Evolutionary conservation across 805 yeast species (phyloP), one percentile per base, ranked within the genome.

Genomic region (Limtongia smithiae): DNA sequence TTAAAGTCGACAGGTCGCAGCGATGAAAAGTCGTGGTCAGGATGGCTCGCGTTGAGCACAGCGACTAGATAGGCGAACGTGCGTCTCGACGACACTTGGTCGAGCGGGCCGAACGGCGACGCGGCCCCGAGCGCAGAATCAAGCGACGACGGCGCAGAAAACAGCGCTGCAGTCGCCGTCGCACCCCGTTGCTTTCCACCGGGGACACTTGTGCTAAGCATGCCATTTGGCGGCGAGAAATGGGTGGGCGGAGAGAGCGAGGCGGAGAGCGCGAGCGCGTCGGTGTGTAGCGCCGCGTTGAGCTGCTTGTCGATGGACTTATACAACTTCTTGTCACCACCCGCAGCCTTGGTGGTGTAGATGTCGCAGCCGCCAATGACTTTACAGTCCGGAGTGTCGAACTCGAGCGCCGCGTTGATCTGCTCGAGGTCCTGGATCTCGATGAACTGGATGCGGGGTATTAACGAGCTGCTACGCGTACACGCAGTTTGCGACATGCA

Each of bases 341-440:
- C 87, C 21, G 90, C 87, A 1, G 96, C 60, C 60, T 91, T 93
- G 1, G 98, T 93, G 1, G 97, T 86, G 63, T 88, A 93, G 41
- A 93, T 75, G 64, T 93, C 98, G 65, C 96, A 83, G 22, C 95
- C 89, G 11, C 97, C 97, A 48, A 79, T 78, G 34, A 93, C 80
- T 59, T 77, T 82, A 62, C 85, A 79, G 59, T 85, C 94, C 1
- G 79, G 74, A 3, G 89, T 81, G 56, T 82, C 85, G 58, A 87
- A 88, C 57, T 82, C 81, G 48, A 93, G 78, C 46, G 87, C 85
- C 62, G 89, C 94, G 63, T 89, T 89, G 33, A 93, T 84, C 59
- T 84, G 76, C 66, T 89, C 97, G n/a, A 93, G 81, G 62, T 90
- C 96, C 34, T 88, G 83, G 63, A 85, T 93, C 65, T 93, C 97